Base-by-base conservation (phyloP, 140 eudicot species). In the Stevia rebaudiana region DNA sequence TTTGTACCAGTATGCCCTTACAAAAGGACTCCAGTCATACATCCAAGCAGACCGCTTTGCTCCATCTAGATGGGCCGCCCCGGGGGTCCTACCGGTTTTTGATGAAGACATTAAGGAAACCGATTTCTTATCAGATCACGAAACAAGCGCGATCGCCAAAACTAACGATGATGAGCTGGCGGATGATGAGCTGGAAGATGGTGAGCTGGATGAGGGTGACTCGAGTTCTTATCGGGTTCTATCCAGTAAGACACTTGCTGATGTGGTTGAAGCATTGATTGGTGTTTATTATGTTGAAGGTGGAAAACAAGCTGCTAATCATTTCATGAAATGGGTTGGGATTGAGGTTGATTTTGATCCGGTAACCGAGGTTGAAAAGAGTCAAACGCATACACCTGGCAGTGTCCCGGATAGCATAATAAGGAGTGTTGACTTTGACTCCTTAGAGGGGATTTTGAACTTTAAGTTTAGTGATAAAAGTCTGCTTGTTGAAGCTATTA, bases 51-150 rank as follows among this genome's bases (percentile, higher is more conserved):
- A 92, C 57, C 86, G 98, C 21, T 92, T 92, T 76, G 89, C 98
- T 62, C 98, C 96, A 30, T 85, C 96, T 46, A 79, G 98, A 78
- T 92, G 98, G 98, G 89, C 96, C 71, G 96, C 98, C 39, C 98
- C 98, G 16, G 98, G 98, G 15, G 98, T 92, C 18, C 84, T 77
- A 2, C 98, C 98, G 11, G 96, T 92, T 37, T 92, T 83, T 76
- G 98, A 92, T 57, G 98, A 92, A 76, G 98, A 92, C 71, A 71
- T 70, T 5, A 92, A 85, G 52, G 98, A 88, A 40, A 69, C 73
- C n/a, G 92, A 81, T 10, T 88, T 80, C 16, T 74, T 91, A 43
- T 81, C 84, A 61, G 85, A 85, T 54, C 78, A 72, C 43, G 85
- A 74, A 53, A 69, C 30, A 19, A 36, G 22, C 17, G 54, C 19